Evolutionary conservation across 495 filamentous ascomycete species (phyloP).

Genomic region (Aspergillus hancockii): DNA sequence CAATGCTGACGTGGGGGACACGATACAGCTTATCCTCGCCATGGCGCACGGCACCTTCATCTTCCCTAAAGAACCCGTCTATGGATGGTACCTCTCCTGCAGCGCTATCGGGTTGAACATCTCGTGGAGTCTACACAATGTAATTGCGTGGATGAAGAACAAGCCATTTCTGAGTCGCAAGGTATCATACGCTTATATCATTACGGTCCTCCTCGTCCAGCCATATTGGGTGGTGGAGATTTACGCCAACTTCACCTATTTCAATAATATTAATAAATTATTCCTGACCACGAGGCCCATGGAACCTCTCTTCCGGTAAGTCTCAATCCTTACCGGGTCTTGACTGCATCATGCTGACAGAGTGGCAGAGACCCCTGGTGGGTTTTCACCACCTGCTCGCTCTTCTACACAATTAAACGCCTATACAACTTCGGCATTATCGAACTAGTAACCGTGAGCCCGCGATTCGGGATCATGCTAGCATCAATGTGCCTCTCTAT

Average conservation of each 20-base stretch:
- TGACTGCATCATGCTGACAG: background rate
- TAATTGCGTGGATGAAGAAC: constrained; percentile 53
- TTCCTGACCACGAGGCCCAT: constrained; percentile 51
- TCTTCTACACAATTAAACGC: constrained; percentile 57
- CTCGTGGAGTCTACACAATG: constrained; percentile 50
- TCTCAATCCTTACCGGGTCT: background rate
- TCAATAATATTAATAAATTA: constrained; percentile 51
- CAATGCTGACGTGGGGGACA: background rate
- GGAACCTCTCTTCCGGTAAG: constrained; percentile 53
- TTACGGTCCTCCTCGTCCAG: constrained; percentile 40
- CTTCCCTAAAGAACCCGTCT: constrained; percentile 41
- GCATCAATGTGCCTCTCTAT: constrained; percentile 55
- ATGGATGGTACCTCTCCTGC: constrained; percentile 49
- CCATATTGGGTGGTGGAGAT: constrained; percentile 52
- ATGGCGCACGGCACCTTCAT: constrained; percentile 48
- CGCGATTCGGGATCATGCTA: constrained; percentile 59
- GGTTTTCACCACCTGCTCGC: constrained; percentile 51
- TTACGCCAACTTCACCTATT: constrained; percentile 50
- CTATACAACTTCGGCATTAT: constrained; percentile 51
- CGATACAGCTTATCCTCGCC: constrained; percentile 31
- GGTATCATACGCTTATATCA: constrained; percentile 40
- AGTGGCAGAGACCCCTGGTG: constrained; percentile 60
- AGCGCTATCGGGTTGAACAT: constrained; percentile 48
- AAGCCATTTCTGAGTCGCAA: constrained; percentile 40
- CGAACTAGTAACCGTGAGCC: constrained; percentile 50